These are phyloP conservation scores for Podospora pseudoanserina DNA, from an alignment of 495 filamentous ascomycete genomes.

Conservation along the genomic window DNA sequence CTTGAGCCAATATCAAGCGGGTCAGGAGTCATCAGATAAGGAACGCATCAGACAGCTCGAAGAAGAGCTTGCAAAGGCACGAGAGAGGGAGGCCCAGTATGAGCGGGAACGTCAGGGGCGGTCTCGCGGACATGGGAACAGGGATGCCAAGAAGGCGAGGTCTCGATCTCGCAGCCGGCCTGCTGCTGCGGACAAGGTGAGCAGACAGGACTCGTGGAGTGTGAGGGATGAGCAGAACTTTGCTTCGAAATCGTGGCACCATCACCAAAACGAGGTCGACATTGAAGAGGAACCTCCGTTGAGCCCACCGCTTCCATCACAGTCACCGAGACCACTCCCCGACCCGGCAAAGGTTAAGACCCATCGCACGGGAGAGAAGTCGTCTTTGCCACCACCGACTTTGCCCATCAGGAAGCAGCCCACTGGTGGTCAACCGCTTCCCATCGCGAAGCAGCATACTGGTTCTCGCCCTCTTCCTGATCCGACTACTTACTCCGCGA, in stretches of 20 bases:
- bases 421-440: constrained; percentile 16
- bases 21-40: constrained; percentile 40
- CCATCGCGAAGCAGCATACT: constrained; percentile 11
- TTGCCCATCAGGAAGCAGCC: constrained; percentile 15
- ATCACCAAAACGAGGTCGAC: constrained; percentile 47
- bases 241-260: constrained; percentile 65
- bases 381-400: constrained; percentile 14
- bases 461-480: constrained; percentile 7
- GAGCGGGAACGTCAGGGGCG: constrained; percentile 72
- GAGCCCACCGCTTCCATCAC: constrained; percentile 15
- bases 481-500: constrained; percentile 6
- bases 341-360: constrained; percentile 36
- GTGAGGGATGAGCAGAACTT: constrained; percentile 71
- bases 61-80: constrained; percentile 76
- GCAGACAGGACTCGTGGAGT: constrained; percentile 60
- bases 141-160: constrained; percentile 43
- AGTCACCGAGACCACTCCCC: constrained; percentile 40
- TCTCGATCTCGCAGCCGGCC: constrained; percentile 43
- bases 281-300: constrained; percentile 17
- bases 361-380: constrained; percentile 21
- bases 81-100: constrained; percentile 81
- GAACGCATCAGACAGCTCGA: constrained; percentile 76
- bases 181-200: constrained; percentile 43
- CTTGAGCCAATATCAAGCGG: constrained; percentile 78
- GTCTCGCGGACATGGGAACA: constrained; percentile 34